Conservation (phyloP, 306 rosid species). For the Luffa acutangula region DNA sequence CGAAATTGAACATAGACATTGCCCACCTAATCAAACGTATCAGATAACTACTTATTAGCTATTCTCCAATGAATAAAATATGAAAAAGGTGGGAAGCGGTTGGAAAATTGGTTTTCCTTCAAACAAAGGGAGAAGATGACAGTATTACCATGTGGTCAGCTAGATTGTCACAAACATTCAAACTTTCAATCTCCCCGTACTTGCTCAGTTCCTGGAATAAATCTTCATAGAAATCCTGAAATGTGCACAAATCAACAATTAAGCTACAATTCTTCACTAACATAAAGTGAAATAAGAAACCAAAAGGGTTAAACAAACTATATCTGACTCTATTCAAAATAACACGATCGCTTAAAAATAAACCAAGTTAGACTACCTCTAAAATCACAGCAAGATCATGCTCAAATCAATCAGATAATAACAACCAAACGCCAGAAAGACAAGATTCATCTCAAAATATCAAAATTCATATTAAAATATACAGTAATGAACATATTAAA, state of each 20-base stretch:
- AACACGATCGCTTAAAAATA: too few species aligned
- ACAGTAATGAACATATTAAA: not conserved
- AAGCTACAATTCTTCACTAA: not conserved
- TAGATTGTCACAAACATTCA: slow-evolving; percentile 61
- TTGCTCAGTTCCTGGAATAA: slow-evolving; percentile 50
- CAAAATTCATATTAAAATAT: not conserved
- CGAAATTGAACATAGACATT: slow-evolving; percentile 66
- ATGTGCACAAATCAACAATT: not conserved
- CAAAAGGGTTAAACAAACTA: not conserved
- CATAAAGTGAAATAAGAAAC: not conserved
- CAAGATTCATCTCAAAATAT: not conserved
- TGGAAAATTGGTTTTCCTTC: not conserved
- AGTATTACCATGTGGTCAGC: slow-evolving; percentile 61
- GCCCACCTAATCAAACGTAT: slow-evolving; percentile 40
- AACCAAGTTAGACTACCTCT: not conserved
- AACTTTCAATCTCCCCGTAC: slow-evolving; percentile 59
- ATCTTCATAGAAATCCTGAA: slow-evolving; percentile 60
- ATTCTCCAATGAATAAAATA: not conserved
- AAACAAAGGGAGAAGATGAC: not conserved
- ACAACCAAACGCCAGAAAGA: not conserved
- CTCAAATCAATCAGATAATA: not conserved
- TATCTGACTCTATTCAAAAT: not conserved
- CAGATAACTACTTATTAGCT: not conserved
- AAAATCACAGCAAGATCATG: not conserved
- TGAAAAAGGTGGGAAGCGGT: not conserved